Evolutionary conservation across 2,329 filamentous ascomycete genomes (phyloP).

Genomic region (Clarireedia sp.): DNA sequence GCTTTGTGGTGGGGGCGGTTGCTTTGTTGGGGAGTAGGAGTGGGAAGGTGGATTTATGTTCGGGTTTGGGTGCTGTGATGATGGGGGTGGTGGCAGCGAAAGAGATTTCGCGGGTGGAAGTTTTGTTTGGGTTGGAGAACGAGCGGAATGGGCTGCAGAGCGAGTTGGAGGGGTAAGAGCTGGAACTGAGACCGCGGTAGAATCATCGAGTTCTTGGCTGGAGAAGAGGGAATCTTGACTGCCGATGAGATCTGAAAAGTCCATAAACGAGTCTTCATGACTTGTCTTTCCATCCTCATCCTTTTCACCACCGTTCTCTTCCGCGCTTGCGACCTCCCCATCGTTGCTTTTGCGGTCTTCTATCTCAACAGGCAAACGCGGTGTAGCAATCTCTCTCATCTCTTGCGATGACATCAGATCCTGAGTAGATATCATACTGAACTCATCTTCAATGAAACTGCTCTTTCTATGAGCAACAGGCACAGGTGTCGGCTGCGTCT

Average conservation of each 20-base stretch:
- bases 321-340: too few species aligned
- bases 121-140: too few species aligned
- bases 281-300: too few species aligned
- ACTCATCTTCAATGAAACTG: constrained; percentile 1
- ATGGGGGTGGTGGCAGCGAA: neutral
- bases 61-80: neutral
- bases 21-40: neutral
- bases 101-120: too few species aligned
- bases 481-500: too few species aligned
- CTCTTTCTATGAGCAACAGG: neutral
- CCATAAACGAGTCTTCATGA: too few species aligned
- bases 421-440: constrained; percentile 32
- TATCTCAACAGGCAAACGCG: neutral
- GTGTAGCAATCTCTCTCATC: constrained; percentile 32
- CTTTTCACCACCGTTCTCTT: neutral
- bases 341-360: neutral
- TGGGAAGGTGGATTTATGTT: neutral
- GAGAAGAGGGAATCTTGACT: neutral
- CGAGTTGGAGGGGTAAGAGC: neutral
- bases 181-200: neutral
- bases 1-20: neutral
- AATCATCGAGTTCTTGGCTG: neutral
- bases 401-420: constrained; percentile 43
- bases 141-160: too few species aligned
- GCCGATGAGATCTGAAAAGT: neutral